Conservation (phyloP, 306 rosid species). For the Quercus aquifolioides region DNA sequence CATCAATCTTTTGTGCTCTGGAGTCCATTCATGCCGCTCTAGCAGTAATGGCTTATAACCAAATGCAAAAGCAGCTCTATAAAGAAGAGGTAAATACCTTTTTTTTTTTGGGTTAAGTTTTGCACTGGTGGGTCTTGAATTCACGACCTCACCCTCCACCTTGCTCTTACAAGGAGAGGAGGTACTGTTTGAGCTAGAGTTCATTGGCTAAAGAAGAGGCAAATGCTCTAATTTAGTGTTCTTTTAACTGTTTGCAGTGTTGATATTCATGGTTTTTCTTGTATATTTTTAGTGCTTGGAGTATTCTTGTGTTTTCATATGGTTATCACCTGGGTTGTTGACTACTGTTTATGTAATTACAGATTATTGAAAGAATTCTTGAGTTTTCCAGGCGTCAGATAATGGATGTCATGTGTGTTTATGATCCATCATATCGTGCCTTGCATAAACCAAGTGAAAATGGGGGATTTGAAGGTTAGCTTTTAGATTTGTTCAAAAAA, state of each 20-base stretch:
- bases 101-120: too few species aligned
- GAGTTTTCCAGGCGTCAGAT: constrained; percentile 92
- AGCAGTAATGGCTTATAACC: constrained; percentile 74
- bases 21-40: constrained; percentile 97
- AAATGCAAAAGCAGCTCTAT: constrained; percentile 93
- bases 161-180: too few species aligned
- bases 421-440: constrained; percentile 89
- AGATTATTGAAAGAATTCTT: constrained; percentile 94
- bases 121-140: too few species aligned
- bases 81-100: constrained; percentile 74
- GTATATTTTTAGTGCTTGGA: neutral
- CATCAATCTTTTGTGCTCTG: constrained; percentile 69
- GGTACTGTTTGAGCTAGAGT: too few species aligned
- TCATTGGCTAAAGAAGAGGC: constrained; percentile 74
- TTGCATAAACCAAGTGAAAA: constrained; percentile 82
- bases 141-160: too few species aligned
- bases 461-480: constrained; percentile 70
- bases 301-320: neutral
- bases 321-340: constrained; percentile 8
- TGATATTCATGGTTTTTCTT: neutral
- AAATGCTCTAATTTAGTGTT: neutral
- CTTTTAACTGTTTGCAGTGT: neutral
- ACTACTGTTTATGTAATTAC: constrained; percentile 20
- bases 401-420: constrained; percentile 91
- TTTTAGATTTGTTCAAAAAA: constrained; percentile 6